phyloP scores from a whole-genome alignment of 2,329 filamentous ascomycete genomes.

The Cladophialophora immunda region DNA sequence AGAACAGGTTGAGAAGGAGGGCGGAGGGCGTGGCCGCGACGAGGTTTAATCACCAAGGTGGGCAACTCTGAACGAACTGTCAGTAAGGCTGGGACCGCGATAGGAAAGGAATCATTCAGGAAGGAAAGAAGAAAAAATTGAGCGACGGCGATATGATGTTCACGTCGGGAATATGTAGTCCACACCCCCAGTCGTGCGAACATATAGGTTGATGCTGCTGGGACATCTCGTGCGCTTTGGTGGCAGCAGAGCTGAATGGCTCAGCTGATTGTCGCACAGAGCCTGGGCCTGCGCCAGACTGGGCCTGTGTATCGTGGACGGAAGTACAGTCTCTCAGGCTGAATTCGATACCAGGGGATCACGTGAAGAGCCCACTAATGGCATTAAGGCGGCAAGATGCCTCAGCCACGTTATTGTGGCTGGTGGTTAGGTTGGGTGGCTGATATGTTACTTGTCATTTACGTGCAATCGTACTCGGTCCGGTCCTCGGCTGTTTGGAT shows the following conservation, averaged over 20 bases:
- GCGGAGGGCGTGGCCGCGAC: neutral
- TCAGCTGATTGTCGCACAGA: neutral
- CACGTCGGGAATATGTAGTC: slow-evolving; percentile 1
- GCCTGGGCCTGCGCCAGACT: neutral
- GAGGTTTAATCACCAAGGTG: neutral
- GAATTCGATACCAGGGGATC: neutral
- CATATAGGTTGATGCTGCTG: neutral
- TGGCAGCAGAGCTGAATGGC: neutral
- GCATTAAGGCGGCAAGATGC: neutral
- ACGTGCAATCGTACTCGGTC: slow-evolving; percentile 7
- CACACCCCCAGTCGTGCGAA: neutral
- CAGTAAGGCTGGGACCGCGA: neutral
- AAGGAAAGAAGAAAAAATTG: neutral
- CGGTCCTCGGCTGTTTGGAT: slow-evolving; percentile 9
- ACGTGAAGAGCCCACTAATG: neutral
- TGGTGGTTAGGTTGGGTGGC: no score
- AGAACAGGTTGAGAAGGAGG: neutral
- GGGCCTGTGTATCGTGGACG: neutral
- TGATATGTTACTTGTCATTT: slow-evolving; percentile 1
- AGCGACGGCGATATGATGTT: neutral
- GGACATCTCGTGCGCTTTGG: neutral
- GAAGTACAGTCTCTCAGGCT: neutral
- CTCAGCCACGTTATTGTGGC: neutral
- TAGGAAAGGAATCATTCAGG: slow-evolving; percentile 1
- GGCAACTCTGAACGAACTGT: slow-evolving; percentile 2